Percentiles rank a stretch among this genome's conserved stretches.
Conservation (phyloP, 1,139 yeast genomes). For the Insectozyma bohioensis region DNA sequence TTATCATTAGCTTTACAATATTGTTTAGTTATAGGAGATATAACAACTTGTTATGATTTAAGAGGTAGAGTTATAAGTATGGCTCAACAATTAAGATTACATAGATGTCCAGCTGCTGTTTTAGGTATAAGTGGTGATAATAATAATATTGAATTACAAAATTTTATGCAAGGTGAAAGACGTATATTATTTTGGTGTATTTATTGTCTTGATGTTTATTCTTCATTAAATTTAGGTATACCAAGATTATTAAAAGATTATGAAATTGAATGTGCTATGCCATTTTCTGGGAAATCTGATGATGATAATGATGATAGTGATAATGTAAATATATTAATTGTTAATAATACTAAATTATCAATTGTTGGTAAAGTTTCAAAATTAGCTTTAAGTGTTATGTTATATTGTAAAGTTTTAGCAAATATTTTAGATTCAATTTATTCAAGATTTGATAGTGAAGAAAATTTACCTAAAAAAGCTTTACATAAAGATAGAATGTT, state of each 20-base stretch:
- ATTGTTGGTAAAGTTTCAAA: constrained; percentile 70
- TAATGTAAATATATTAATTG: constrained; percentile 55
- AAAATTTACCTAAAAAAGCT: constrained; percentile 37
- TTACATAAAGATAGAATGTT: constrained; percentile 64
- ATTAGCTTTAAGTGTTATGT: constrained; percentile 61
- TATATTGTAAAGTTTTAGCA: constrained; percentile 74
- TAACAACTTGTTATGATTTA: constrained; percentile 69
- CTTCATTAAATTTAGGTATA: constrained; percentile 76
- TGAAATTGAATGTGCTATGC: constrained; percentile 84
- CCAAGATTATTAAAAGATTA: constrained; percentile 77
- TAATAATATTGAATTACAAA: constrained; percentile 50
- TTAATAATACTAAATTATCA: constrained; percentile 56
- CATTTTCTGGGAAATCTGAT: constrained; percentile 59
- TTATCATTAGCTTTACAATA: constrained; percentile 68
- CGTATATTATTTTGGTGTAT: constrained; percentile 84
- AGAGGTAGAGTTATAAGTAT: constrained; percentile 76
- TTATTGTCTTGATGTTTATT: constrained; percentile 73
- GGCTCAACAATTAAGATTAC: constrained; percentile 84
- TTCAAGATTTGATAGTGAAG: constrained; percentile 44
- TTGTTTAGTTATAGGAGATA: constrained; percentile 72
- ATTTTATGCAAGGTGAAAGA: constrained; percentile 73
- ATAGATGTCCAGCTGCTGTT: constrained; percentile 86
- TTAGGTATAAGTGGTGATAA: constrained; percentile 49
- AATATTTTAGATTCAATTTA: constrained; percentile 65
- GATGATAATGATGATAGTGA: constrained; percentile 42